phyloP scores from a whole-genome alignment of 2,329 filamentous ascomycete genomes.

The Colletotrichum chrysophilum region DNA sequence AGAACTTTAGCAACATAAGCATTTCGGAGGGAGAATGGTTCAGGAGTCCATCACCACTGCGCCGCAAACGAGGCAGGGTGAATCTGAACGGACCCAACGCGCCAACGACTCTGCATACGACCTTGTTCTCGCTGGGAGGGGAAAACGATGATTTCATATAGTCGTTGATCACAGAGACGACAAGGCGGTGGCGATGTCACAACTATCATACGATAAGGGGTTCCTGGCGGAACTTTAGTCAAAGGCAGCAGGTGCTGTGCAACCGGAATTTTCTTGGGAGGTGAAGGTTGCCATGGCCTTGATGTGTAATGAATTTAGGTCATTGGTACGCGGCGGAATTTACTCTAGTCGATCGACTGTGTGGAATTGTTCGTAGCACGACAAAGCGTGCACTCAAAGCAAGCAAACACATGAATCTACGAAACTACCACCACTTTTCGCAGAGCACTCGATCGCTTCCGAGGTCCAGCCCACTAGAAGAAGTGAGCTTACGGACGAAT shows the following conservation, averaged over 20 bases:
- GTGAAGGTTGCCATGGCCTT: not conserved
- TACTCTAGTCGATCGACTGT: not conserved
- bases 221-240: not conserved
- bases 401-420: not conserved
- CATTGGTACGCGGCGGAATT: not conserved
- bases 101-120: not conserved
- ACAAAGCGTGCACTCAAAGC: not conserved
- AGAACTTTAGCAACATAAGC: not conserved
- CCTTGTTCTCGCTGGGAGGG: not conserved
- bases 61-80: not conserved
- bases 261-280: not conserved
- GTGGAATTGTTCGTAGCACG: not conserved
- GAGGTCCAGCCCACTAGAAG: conserved; percentile 28
- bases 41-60: conserved; percentile 24
- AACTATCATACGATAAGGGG: not conserved
- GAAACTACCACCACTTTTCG: conserved; percentile 44
- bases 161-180: not conserved
- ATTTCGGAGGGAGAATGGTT: conserved; percentile 24
- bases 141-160: not conserved
- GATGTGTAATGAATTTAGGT: not conserved
- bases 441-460: conserved; percentile 32
- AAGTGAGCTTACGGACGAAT: conserved; percentile 55
- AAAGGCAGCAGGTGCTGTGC: not conserved
- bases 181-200: not conserved
- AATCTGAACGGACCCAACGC: not conserved